phyloP scores from a whole-genome alignment of 441 rosid genomes.

The Biscutella laevigata region DNA sequence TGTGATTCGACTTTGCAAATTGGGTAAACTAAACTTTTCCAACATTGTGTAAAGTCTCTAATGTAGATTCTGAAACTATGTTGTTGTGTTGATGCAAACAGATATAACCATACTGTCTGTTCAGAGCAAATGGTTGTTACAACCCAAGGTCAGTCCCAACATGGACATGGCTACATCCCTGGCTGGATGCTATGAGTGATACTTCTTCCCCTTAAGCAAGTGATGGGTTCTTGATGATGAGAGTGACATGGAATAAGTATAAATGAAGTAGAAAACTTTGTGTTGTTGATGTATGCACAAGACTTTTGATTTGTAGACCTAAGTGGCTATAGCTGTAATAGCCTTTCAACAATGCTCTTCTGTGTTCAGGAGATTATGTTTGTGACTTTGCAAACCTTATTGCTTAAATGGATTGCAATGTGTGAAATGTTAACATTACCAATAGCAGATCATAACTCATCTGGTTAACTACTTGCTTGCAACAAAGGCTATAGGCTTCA shows the following conservation, averaged over 20 bases:
- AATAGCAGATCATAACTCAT: neutral
- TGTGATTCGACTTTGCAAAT: slow-evolving; percentile 95
- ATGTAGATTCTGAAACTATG: neutral
- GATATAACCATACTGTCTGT: slow-evolving; percentile 36
- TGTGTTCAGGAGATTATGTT: slow-evolving; percentile 8
- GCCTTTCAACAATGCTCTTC: slow-evolving; percentile 14
- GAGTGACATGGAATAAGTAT: too few species aligned
- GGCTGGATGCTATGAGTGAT: slow-evolving; percentile 87
- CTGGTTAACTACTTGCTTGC: neutral
- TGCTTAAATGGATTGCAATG: slow-evolving; percentile 8
- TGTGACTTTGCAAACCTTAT: slow-evolving; percentile 8
- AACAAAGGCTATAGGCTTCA: neutral
- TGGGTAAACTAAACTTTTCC: slow-evolving; percentile 43
- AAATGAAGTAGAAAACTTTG: neutral
- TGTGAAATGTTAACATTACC: neutral
- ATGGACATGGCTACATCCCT: slow-evolving; percentile 73
- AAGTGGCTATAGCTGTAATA: slow-evolving; percentile 21
- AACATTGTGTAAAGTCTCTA: neutral
- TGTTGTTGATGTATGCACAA: slow-evolving; percentile 29
- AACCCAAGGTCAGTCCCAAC: slow-evolving; percentile 41
- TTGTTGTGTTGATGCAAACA: slow-evolving; percentile 32
- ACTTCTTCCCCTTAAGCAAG: neutral
- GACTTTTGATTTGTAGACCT: slow-evolving; percentile 23
- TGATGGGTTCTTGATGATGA: slow-evolving; percentile 11
- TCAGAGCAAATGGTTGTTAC: slow-evolving; percentile 60